Evolutionary conservation across 2,329 filamentous ascomycete species (phyloP), one percentile per base, ranked within the genome.

Genomic region (Calonectria pauciramosa): DNA sequence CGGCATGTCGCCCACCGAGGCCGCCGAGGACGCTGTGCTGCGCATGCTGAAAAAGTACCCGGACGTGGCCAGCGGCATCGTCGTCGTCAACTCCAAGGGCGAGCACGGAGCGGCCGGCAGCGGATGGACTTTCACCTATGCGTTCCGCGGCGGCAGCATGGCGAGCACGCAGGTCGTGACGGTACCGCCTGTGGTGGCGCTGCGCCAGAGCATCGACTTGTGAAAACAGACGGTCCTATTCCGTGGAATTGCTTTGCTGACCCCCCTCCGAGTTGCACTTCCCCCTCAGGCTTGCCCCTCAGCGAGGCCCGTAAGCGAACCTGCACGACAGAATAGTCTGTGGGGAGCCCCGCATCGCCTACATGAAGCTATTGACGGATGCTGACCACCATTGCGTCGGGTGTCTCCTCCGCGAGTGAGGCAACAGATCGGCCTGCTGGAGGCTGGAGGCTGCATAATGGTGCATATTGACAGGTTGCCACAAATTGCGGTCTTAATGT

Each of bases 101-200:
- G 83, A 86, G 52, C 88, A 91, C 54, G 90, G 86, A 0, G 90
- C 82, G 1, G 90, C 90, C 0, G 89, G 83, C 0, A 90, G 88
- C 2, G 89, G 89, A 0, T 91, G 90, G 90, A 87, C 85, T 0
- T 91, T 91, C 75, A 89, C 88, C 4, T 91, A 91, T 76, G 83
- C 89, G 0, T 90, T 86, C 75, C 83, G 89, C 5, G 87, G 87
- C 4, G 87, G 86, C 0, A 76, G 73, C 10, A 91, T 91, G 89
- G 82, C 84, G 23, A 83, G 83, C 47, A 86, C 88, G 0, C 78
- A 84, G 54, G 88, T 89, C 1, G 85, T 90, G 0, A 85, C 81
- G 4, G 86, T 91, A 2, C 72, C 73, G 11, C 80, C 80, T n/a
- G 32, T 70, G 56, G 32, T 70, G 56, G 23, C 32, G 14, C 16